Base-by-base conservation (phyloP, 75 land plant species). In the Larix kaempferi region DNA sequence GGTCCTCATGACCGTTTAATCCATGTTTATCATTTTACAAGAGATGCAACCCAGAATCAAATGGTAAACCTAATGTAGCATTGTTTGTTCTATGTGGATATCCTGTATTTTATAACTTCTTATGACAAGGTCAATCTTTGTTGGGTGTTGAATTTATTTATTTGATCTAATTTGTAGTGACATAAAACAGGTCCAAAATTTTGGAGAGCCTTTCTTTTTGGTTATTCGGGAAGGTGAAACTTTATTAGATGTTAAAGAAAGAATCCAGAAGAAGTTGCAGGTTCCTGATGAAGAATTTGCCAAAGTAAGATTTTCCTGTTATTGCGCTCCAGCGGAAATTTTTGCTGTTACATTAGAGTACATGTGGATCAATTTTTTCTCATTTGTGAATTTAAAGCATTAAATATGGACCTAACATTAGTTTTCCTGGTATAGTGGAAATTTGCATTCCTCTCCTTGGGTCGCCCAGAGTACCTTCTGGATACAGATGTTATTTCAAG, bases 191-290 rank as follows among this genome's bases (percentile, higher is more conserved):
- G 91, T 96, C 25, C 93, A 96, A 67, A 94, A 96, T 78, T 96
- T 96, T 88, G 99, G 99, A n/a, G 99, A 96, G 78, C 99, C 99
- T 25, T 96, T 96, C 80, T 91, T 96, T 79, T 76, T 96, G 78
- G 87, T 89, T 65, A 88, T 94, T 49, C 90, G 81, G 75, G 99
- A 96, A 64, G 91, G 92, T 74, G 99, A 96, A 77, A 96, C 93
- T 23, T 73, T 96, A 66, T 85, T 84, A n/a, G 98, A 92, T 58
- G 89, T 96, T 39, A 96, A 92, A 78, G 88, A 75, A 29, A 89
- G 99, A 12, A 92, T 96, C 57, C 93, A 88, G 78, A 90, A 90
- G 82, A 96, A 96, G 66, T 67, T 96, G 77, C 92, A 89, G 79
- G 91, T 96, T 78, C 84, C 99, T n/a, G 99, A 96, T 72, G 99